Evolutionary conservation across 768 basidiomycete species (phyloP).

Genomic region (Kwoniella shandongensis): DNA sequence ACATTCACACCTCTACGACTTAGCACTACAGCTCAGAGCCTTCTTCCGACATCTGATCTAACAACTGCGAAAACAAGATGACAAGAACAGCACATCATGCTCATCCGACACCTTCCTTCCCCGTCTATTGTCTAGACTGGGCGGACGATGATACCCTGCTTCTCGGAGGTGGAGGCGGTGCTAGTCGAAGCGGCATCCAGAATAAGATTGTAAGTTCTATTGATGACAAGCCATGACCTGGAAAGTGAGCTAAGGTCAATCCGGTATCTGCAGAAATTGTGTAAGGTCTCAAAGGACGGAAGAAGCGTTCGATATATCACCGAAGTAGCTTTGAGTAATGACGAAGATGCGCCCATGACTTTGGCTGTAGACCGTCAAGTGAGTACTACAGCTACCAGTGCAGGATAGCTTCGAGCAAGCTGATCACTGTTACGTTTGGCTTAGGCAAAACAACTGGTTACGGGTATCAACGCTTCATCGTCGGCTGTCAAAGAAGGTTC

Average conservation of each 20-base stretch:
- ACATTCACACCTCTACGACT: too few species aligned
- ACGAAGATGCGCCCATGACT: slow-evolving; percentile 97
- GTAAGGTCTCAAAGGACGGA: slow-evolving; percentile 48
- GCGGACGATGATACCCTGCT: slow-evolving; percentile 68
- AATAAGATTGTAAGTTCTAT: slow-evolving; percentile 76
- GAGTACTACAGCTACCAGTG: slow-evolving; percentile 57
- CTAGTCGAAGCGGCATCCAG: slow-evolving; percentile 82
- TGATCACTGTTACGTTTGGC: too few species aligned
- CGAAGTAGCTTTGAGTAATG: slow-evolving; percentile 73
- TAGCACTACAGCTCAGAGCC: too few species aligned
- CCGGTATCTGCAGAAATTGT: slow-evolving; percentile 41
- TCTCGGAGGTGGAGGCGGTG: slow-evolving; percentile 83
- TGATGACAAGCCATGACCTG: not conserved
- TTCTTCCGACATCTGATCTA: too few species aligned
- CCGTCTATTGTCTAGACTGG: slow-evolving; percentile 84
- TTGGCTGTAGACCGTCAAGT: slow-evolving; percentile 71
- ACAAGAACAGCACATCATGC: slow-evolving; percentile 80
- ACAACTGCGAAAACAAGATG: slow-evolving; percentile 33
- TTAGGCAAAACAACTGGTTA: slow-evolving; percentile 61
- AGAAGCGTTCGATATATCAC: slow-evolving; percentile 33
- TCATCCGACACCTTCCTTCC: slow-evolving; percentile 77
- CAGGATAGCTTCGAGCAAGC: slow-evolving; percentile 20
- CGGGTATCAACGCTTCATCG: slow-evolving; percentile 80
- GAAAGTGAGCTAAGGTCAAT: not conserved
- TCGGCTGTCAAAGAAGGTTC: slow-evolving; percentile 64